Evolutionary conservation across 1,284 basidiomycete genomes (phyloP).

Genomic region (Heterobasidion parviporum): DNA sequence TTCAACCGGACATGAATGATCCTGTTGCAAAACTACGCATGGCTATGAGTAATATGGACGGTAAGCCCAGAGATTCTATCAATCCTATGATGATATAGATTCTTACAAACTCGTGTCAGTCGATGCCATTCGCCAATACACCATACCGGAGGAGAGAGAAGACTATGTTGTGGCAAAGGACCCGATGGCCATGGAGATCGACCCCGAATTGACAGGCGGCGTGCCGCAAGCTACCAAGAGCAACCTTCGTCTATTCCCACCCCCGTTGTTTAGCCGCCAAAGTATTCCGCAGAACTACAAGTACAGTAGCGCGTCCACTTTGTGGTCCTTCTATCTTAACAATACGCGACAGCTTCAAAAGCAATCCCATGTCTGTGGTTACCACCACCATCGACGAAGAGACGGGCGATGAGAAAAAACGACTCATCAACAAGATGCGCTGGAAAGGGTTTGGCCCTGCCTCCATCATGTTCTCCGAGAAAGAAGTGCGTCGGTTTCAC

Average conservation of each 20-base stretch:
- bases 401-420: constrained; percentile 74
- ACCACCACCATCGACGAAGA: constrained; percentile 58
- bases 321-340: background rate
- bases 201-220: constrained; percentile 21
- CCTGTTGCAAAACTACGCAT: constrained; percentile 59
- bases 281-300: constrained; percentile 72
- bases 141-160: constrained; percentile 58
- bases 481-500: constrained; percentile 30
- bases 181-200: constrained; percentile 21
- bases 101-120: constrained; percentile 33
- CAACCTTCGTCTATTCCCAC: constrained; percentile 69
- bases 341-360: constrained; percentile 51
- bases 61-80: constrained; percentile 30
- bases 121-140: constrained; percentile 62
- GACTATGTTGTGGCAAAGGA: constrained; percentile 38
- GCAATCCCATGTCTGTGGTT: constrained; percentile 64
- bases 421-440: constrained; percentile 71
- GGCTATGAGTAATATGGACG: constrained; percentile 74
- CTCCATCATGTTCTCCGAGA: constrained; percentile 60
- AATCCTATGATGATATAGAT: background rate
- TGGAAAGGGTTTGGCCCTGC: constrained; percentile 74
- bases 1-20: constrained; percentile 64
- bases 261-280: constrained; percentile 78
- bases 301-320: constrained; percentile 25
- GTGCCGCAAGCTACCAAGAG: constrained; percentile 23